Evolutionary conservation across 305 asterid species (phyloP).

Genomic region (Plantago lanceolata): DNA sequence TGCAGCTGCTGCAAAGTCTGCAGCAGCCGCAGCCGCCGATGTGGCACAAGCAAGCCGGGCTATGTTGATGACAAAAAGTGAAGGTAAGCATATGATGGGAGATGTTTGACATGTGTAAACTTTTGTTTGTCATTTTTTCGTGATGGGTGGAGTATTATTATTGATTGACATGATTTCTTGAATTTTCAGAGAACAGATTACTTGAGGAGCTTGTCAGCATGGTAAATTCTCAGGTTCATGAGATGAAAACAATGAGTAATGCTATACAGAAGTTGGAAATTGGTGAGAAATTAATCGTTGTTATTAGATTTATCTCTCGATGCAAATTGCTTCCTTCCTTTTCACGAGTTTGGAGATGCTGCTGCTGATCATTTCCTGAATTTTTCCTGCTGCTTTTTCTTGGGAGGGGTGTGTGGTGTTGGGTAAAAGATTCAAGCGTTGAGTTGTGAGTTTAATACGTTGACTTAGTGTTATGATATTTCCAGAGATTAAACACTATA

Average conservation of each 20-base stretch:
- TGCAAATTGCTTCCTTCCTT: no score
- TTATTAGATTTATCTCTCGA: constrained; percentile 11
- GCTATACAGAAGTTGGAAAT: constrained; percentile 72
- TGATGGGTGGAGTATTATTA: neutral
- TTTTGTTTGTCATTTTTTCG: neutral
- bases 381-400: no score
- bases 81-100: constrained; percentile 45
- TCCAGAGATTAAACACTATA: no score
- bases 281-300: constrained; percentile 29
- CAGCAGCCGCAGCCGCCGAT: constrained; percentile 88
- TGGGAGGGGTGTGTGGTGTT: no score
- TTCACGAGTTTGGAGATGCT: no score
- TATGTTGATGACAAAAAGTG: constrained; percentile 58
- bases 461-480: no score
- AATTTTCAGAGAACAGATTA: constrained; percentile 70
- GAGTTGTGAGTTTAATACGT: no score
- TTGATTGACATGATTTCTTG: constrained; percentile 18
- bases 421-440: no score
- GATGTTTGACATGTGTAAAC: neutral
- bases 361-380: no score
- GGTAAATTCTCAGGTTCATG: constrained; percentile 69
- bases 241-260: constrained; percentile 79
- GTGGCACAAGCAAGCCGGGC: constrained; percentile 92
- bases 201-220: constrained; percentile 71
- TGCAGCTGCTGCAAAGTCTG: constrained; percentile 83